Base-by-base conservation (phyloP, 371 early-diverging fungal species). In the Mortierella sp. region DNA sequence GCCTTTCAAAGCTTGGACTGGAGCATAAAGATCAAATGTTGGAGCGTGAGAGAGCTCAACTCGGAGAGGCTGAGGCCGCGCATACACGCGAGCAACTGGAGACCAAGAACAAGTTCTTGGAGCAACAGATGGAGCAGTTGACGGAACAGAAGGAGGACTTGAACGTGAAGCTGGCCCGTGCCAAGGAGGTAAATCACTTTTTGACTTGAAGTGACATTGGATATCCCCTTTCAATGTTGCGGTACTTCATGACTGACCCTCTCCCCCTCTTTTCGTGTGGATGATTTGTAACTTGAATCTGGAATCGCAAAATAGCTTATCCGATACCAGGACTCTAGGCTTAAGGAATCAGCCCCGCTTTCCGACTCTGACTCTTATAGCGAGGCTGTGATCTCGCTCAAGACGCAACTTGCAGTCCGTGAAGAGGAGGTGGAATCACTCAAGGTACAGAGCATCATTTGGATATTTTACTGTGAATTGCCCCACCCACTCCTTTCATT, bases 341-440 rank as follows among this genome's bases (percentile, higher is more conserved):
- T 62, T 56, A 69, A 81, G 53, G 64, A 66, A 26, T 28, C 1
- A 44, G 62, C 62, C 25, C 51, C 74, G 23, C 60, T 21, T 30
- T 74, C 64, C 29, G 52, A 29, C 66, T 53, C 60, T 44, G 70
- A 73, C 29, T 58, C 62, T 55, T 88, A 86, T 73, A 82, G 81
- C 51, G 96, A 96, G 77, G 94, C 93, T 4, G 81, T 95, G 14
- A 74, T 81, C 14, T 91, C 95, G 21, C 84, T 94, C 51, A 87
- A 94, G 70, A 70, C 85, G 6, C 89, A 90, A 64, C 75, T 93
- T 14, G 57, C 66, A 0, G 66, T 87, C 70, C 84, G 87, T 64
- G 86, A 91, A 16, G 92, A 93, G 74, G 93, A 94, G 64, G 86
- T 84, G 23, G 92, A 92, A 19, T 84, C 84, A 25, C 83, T 91